phyloP scores from a whole-genome alignment of 257 asterid genomes.

The Schizonepeta tenuifolia region DNA sequence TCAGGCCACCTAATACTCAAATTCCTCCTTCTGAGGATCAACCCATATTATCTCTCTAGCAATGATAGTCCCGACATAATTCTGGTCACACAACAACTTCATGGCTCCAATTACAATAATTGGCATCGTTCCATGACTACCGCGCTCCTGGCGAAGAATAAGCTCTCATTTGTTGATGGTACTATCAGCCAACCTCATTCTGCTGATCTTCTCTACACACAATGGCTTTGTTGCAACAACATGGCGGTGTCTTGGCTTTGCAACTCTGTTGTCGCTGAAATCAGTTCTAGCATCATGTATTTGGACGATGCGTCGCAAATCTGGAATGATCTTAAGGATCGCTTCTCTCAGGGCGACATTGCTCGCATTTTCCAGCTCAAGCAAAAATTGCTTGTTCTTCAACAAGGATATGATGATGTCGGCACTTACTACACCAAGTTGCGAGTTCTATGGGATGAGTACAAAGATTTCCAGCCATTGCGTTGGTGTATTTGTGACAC shows the following conservation, averaged over 20 bases:
- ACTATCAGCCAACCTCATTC: rapidly evolving
- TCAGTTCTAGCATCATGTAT: too few species aligned
- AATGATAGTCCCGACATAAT: background rate
- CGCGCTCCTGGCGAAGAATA: background rate
- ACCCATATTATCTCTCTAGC: too few species aligned
- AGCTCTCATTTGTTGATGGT: background rate
- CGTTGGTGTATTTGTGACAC: background rate
- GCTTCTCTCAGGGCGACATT: background rate
- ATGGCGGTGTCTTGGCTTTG: background rate
- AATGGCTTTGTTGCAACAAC: background rate
- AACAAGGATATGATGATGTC: background rate
- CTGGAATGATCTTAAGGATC: background rate
- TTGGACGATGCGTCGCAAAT: background rate
- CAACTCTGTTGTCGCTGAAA: background rate
- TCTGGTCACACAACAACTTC: background rate
- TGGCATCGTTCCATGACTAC: background rate
- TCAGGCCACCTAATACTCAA: too few species aligned
- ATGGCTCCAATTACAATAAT: background rate
- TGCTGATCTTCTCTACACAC: rapidly evolving
- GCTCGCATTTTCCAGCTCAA: background rate
- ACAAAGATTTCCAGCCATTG: background rate
- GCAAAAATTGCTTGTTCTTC: background rate
- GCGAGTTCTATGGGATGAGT: background rate
- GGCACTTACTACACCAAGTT: background rate
- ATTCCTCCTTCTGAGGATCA: too few species aligned